Base-by-base conservation (phyloP, 1,284 basidiomycete genomes). In the Ceratorhiza oryzae-sativae region DNA sequence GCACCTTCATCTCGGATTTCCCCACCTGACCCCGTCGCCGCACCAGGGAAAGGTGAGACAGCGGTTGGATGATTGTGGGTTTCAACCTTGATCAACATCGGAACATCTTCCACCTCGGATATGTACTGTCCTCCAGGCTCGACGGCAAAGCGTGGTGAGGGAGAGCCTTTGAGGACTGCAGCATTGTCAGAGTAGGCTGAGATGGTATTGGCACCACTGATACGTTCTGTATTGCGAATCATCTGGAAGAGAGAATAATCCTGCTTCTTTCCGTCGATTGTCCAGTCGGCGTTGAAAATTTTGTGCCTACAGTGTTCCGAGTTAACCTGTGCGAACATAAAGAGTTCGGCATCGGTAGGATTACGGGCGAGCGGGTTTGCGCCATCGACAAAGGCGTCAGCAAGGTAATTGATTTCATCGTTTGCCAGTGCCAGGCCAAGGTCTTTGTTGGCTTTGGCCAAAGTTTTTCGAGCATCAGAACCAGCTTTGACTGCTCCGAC, bases 291-390 rank as follows among this genome's bases (percentile, higher is more conserved):
- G 79, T 99, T 99, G 85, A 99, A 99, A 77, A 98, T 99, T 83
- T 99, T 99, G 86, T 99, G 97, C 56, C 97, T 88, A 81, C 97
- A 99, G 80, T 99, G 97, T 82, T 99, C 97, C 48, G 96, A 98
- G 83, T 99, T 99, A 80, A 99, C 97, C 80, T 99, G 97, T 18
- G 97, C 97, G 80, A 99, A 99, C 97, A 99, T 99, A 87, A 99
- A 99, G 20, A 99, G 86, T 80, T 99, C 97, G 13, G 97, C 96
- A 77, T 99, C 97, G 59, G 94, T 98, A 3, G 95, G 95, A 79
- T 94, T 90, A 55, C 94, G 88, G 61, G 84, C 83, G 77, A 91
- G 86, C 0, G 89, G 85, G 8, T 84, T 80, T 25, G 83, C 79
- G 13, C 89, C 90, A 41, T 90, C 84, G 48, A 94, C 86, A 81